Conservation (phyloP, 768 basidiomycete species). For the Rhodotorula sphaerocarpa region DNA sequence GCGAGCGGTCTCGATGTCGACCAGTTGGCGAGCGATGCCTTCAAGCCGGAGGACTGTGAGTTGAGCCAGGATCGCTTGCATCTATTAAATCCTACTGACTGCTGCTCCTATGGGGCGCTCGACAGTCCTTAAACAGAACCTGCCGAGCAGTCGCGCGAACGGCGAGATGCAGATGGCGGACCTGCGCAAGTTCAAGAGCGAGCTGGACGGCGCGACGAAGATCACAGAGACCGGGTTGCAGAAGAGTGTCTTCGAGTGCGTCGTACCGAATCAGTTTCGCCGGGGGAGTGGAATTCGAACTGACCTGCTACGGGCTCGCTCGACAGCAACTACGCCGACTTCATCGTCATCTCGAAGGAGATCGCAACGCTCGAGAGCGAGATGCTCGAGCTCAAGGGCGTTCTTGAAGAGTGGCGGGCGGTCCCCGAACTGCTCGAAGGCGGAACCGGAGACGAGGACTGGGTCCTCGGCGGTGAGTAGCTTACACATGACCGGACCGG, state of each 20-base stretch:
- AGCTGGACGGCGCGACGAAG: constrained; percentile 61
- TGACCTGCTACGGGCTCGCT: constrained; percentile 40
- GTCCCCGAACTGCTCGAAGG: constrained; percentile 90
- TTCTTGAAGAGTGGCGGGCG: constrained; percentile 86
- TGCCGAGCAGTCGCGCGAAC: constrained; percentile 42
- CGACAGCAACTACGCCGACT: constrained; percentile 76
- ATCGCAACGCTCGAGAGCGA: constrained; percentile 93
- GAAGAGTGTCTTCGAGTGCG: constrained; percentile 80
- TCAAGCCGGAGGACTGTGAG: constrained; percentile 84
- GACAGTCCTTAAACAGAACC: constrained; percentile 29
- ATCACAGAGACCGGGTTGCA: constrained; percentile 73
- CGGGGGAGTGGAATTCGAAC: constrained; percentile 90
- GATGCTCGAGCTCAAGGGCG: constrained; percentile 91
- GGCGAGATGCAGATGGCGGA: constrained; percentile 44
- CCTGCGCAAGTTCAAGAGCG: constrained; percentile 63
- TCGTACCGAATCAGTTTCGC: background rate
- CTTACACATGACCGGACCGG: background rate
- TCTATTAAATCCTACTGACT: background rate
- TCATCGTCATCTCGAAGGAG: constrained; percentile 93
- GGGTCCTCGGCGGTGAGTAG: constrained; percentile 48
- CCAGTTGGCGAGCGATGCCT: constrained; percentile 64
- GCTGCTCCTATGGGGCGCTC: background rate
- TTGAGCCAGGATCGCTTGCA: constrained; percentile 20
- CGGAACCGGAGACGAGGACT: constrained; percentile 49
- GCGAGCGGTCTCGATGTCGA: constrained; percentile 49